A percentile compares a stretch with the other conserved stretches of the same genome.
Evolutionary conservation across 2,329 filamentous ascomycete genomes (phyloP).

Genomic region (Calonectria ilicicola): DNA sequence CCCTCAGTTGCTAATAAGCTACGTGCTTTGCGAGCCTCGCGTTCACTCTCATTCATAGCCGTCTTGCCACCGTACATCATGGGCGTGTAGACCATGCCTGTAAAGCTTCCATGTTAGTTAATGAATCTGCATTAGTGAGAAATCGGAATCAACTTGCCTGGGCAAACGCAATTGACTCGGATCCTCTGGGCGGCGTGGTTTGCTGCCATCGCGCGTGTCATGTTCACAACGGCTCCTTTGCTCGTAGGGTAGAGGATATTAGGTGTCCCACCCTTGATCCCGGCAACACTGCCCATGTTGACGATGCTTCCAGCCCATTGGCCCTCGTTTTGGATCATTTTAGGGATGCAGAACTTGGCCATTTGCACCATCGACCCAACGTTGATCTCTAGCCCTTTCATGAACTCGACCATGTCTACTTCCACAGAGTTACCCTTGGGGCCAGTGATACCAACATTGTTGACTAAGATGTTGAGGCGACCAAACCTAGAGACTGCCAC

Average conservation of each 20-base stretch:
- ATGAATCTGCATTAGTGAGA: background rate
- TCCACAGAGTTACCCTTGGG: constrained; percentile 69
- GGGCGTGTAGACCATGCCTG: constrained; percentile 6
- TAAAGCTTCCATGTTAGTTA: background rate
- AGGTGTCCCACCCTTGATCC: constrained; percentile 59
- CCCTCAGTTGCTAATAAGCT: constrained; percentile 52
- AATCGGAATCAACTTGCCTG: constrained; percentile 42
- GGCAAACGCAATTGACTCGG: constrained; percentile 63
- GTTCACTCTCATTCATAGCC: constrained; percentile 53
- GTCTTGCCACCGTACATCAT: constrained; percentile 6
- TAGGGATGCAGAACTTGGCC: constrained; percentile 70
- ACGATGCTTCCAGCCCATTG: constrained; percentile 64
- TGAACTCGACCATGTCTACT: constrained; percentile 70
- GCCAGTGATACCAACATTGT: constrained; percentile 73
- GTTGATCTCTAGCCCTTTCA: constrained; percentile 69
- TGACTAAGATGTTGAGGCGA: constrained; percentile 72
- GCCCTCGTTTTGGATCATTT: constrained; percentile 66
- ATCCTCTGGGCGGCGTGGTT: constrained; percentile 60
- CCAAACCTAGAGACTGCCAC: constrained; percentile 62
- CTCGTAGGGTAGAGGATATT: constrained; percentile 59
- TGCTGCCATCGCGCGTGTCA: constrained; percentile 65
- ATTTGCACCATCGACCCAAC: constrained; percentile 75
- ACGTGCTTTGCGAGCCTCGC: constrained; percentile 47
- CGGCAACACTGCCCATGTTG: constrained; percentile 74
- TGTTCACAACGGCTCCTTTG: constrained; percentile 62